phyloP scores from a whole-genome alignment of 2,329 filamentous ascomycete genomes.

The Corniculantispora saksenae region DNA sequence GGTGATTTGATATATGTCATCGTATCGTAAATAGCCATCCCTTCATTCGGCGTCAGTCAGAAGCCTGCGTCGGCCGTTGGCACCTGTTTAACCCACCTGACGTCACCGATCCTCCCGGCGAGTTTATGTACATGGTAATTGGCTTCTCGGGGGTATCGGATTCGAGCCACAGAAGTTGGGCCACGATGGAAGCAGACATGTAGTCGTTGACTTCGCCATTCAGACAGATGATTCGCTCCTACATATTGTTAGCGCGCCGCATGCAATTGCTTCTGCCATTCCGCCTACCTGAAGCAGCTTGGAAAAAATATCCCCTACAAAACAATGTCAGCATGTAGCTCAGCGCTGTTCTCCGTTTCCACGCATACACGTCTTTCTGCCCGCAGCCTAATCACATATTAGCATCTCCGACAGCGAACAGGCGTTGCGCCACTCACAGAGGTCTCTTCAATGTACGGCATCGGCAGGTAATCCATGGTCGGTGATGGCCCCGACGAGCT shows the following conservation, averaged over 20 bases:
- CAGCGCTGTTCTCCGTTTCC: not conserved
- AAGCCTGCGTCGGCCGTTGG: not conserved
- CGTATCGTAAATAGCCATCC: conserved; percentile 93
- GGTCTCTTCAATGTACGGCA: conserved; percentile 58
- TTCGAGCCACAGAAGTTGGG: conserved; percentile 96
- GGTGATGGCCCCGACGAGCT: conserved; percentile 32
- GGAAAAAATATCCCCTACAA: conserved; percentile 76
- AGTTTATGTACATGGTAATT: conserved; percentile 98
- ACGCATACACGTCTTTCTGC: conserved; percentile 72
- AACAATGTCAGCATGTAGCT: not conserved
- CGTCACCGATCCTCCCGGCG: conserved; percentile 88
- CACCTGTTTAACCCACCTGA: conserved; percentile 42
- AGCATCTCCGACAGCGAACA: conserved; percentile 24
- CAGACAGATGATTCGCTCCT: conserved; percentile 92
- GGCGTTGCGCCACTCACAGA: conserved; percentile 33
- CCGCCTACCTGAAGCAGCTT: conserved; percentile 68
- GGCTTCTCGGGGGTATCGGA: conserved; percentile 93
- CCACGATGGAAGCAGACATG: conserved; percentile 89
- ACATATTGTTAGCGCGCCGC: conserved; percentile 11
- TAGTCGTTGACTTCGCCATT: conserved; percentile 90
- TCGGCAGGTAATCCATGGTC: conserved; percentile 48
- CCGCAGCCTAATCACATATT: conserved; percentile 60
- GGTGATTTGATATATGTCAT: conserved; percentile 96
- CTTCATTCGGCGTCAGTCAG: conserved; percentile 31
- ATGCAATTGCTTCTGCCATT: not conserved